These are phyloP conservation scores for Termitomyces sp. DNA, from an alignment of 768 basidiomycete genomes.

Conservation along the genomic window DNA sequence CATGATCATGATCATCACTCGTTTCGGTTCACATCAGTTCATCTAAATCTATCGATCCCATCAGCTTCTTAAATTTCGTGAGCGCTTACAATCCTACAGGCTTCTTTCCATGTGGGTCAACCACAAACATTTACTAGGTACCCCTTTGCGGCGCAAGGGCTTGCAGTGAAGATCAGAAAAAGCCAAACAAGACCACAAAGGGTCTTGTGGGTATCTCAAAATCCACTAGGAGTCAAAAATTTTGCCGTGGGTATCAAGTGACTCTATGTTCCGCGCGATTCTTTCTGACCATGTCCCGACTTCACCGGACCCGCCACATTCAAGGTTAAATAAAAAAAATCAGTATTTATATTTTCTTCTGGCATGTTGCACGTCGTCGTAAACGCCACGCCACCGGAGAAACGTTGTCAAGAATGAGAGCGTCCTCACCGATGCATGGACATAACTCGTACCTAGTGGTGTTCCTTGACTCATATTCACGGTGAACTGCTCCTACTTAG, in stretches of 20 bases:
- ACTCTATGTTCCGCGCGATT: background rate
- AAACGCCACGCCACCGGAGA: background rate
- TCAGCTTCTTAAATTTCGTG: background rate
- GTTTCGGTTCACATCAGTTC: background rate
- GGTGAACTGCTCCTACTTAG: background rate
- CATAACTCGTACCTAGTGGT: background rate
- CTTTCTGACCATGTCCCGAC: background rate
- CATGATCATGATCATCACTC: background rate
- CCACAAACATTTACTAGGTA: background rate
- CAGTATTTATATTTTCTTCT: background rate
- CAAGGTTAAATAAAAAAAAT: background rate
- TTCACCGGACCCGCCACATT: slow-evolving; percentile 5
- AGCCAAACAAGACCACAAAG: background rate
- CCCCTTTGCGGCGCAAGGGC: slow-evolving; percentile 4
- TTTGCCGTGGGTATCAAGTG: slow-evolving; percentile 2
- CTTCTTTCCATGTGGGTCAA: background rate
- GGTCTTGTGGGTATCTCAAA: background rate
- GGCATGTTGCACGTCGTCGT: background rate
- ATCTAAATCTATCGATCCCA: background rate
- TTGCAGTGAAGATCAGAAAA: background rate
- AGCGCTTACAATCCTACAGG: background rate
- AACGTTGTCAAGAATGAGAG: background rate
- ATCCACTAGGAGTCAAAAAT: background rate
- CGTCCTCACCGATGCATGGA: background rate
- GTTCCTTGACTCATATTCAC: background rate